Base-by-base conservation (phyloP, 768 basidiomycete species). In the Agaricus bisporus region DNA sequence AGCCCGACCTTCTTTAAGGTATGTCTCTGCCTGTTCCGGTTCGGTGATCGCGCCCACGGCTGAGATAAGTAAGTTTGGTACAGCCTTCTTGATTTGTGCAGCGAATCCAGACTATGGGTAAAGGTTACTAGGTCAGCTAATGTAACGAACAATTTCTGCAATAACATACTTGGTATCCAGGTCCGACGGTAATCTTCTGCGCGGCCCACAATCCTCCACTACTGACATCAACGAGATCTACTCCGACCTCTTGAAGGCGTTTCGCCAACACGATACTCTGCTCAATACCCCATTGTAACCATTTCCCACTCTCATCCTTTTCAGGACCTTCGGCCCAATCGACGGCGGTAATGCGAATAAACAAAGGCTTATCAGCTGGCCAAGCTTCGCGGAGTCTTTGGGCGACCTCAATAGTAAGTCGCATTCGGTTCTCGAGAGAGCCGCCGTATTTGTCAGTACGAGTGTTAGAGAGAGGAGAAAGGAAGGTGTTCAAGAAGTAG, bases 221-320 rank as follows among this genome's bases (percentile, higher is more conserved):
- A 39, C 79, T 82, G 45, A 76, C 75, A 66, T 93, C 88, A 49
- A 95, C 64, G n/a, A 95, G 69, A 63, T 92, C 91, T 7, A 91
- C 74, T 7, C 86, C 87, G 5, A 82, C 59, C 54, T 81, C 72
- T 60, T 77, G 64, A 60, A 91, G 64, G 63, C 80, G 75, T 10
- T 74, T 74, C 1, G 75, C 73, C 25, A 83, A 73, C 29, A 82
- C 61, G 25, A 73, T 82, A 63, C 78, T 87, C 67, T 93, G 91
- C 62, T 90, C 83, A 48, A 89, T 70, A 9, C 89, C 90, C 87
- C 88, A 89, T 48, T 81, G 76, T 54, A 72, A 74, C 79, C 79
- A 89, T 49, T 69, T 66, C 11, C 79, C 83, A n/a, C 79, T 63
- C 63, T 71, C 69, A 70, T 78, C 64, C 73, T 76, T 68, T 81